Conservation (phyloP, 306 rosid species). For the Gleditsia sinensis region DNA sequence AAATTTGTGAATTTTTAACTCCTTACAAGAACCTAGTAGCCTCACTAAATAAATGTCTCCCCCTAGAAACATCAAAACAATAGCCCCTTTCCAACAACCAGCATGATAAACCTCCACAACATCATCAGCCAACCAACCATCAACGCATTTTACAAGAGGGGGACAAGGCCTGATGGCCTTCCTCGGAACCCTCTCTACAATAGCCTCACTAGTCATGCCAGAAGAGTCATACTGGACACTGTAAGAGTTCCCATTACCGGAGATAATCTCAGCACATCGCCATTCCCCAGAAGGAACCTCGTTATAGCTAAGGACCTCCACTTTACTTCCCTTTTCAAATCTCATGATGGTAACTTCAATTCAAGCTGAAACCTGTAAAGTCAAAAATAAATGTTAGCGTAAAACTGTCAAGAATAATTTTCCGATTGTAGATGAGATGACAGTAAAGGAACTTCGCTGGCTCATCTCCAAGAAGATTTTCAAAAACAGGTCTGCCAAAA, state of each 20-base stretch:
- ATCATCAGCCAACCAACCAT: slow-evolving; percentile 60
- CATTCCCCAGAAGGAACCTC: slow-evolving; percentile 56
- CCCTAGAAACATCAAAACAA: slow-evolving; percentile 42
- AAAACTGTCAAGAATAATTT: slow-evolving; percentile 13
- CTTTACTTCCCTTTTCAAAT: slow-evolving; percentile 62
- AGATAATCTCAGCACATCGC: slow-evolving; percentile 67
- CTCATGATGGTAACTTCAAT: slow-evolving; percentile 51
- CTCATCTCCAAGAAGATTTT: not conserved
- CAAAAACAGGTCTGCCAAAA: not conserved
- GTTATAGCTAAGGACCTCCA: slow-evolving; percentile 64
- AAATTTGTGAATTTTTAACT: slow-evolving; percentile 46
- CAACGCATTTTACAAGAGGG: slow-evolving; percentile 38
- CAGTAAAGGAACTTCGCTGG: not conserved
- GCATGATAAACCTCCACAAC: slow-evolving; percentile 61
- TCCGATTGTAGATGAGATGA: not conserved
- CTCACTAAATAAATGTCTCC: slow-evolving; percentile 54
- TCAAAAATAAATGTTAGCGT: not conserved
- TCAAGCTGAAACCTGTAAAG: slow-evolving; percentile 40
- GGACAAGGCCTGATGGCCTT: slow-evolving; percentile 75
- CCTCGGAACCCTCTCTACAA: slow-evolving; percentile 58
- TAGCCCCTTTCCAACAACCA: slow-evolving; percentile 73
- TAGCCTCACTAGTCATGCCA: slow-evolving; percentile 32
- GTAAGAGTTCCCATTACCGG: slow-evolving; percentile 67
- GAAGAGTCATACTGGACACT: slow-evolving; percentile 49
- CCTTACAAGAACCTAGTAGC: slow-evolving; percentile 57